Percentiles rank a stretch among this genome's conserved stretches.
Evolutionary conservation across 306 rosid genomes (phyloP).

Genomic region (Acacia acuminata): DNA sequence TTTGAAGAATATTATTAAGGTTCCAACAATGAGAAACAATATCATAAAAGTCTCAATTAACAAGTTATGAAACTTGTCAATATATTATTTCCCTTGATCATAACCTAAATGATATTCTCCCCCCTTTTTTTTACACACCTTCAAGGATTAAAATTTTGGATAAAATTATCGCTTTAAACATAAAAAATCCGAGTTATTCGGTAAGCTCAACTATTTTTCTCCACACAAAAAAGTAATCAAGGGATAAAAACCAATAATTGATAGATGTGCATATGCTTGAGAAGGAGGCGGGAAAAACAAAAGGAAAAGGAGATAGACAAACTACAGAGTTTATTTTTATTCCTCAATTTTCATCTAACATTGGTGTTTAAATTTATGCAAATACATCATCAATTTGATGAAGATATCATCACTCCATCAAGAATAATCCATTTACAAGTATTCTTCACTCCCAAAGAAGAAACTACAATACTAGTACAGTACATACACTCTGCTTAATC

Average conservation of each 20-base stretch:
- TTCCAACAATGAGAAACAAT: no score
- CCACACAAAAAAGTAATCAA: not conserved
- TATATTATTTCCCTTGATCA: no score
- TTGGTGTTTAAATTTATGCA: conserved; percentile 16
- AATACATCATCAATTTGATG: conserved; percentile 24
- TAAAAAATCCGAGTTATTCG: not conserved
- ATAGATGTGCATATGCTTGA: not conserved
- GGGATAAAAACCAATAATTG: not conserved
- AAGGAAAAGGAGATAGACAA: conserved; percentile 3
- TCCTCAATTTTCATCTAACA: conserved; percentile 16
- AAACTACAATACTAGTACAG: conserved; percentile 1
- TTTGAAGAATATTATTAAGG: no score
- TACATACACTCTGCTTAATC: conserved; percentile 24
- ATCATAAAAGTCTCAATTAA: no score
- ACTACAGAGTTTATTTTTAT: conserved; percentile 15
- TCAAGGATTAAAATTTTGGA: no score
- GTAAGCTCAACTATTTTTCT: not conserved
- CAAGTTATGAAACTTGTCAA: no score
- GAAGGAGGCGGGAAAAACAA: not conserved
- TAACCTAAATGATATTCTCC: no score
- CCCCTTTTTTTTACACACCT: no score
- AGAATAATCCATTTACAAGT: conserved; percentile 40
- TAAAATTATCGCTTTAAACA: not conserved
- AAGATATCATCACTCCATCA: conserved; percentile 26
- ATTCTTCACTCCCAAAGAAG: conserved; percentile 14